These are phyloP conservation scores for Aspergillus quadricinctus DNA, from an alignment of 2,329 filamentous ascomycete species.

Conservation along the genomic window DNA sequence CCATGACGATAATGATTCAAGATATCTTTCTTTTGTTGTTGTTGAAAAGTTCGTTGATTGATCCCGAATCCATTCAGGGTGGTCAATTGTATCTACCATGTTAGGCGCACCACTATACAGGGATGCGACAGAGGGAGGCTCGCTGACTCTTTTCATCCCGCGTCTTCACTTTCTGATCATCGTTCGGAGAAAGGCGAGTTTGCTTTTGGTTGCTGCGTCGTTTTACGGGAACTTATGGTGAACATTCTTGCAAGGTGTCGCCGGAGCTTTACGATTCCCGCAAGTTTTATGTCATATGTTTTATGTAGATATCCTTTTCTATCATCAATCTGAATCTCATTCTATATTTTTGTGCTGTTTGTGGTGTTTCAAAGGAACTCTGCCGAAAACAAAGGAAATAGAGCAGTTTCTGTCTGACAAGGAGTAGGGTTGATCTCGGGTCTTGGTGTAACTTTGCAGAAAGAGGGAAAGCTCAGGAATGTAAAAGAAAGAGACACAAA, in stretches of 20 bases:
- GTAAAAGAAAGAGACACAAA: not conserved
- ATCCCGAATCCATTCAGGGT: not conserved
- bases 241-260: conserved; percentile 13
- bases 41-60: conserved; percentile 6
- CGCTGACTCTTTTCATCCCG: not conserved
- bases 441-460: not conserved
- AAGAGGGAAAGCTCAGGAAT: not conserved
- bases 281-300: conserved; percentile 2
- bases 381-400: not conserved
- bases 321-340: not conserved
- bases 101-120: not conserved
- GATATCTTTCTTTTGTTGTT: conserved; percentile 8
- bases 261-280: conserved; percentile 14
- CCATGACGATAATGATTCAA: conserved; percentile 16
- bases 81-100: conserved; percentile 2
- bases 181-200: not conserved
- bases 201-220: conserved; percentile 13
- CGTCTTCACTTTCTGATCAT: conserved; percentile 2
- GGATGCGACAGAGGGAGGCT: conserved; percentile 3
- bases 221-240: conserved; percentile 6
- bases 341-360: not conserved
- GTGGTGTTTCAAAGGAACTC: not conserved
- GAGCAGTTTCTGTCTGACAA: not conserved
- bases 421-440: not conserved
- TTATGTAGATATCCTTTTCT: conserved; percentile 16